Percentiles rank a stretch among this genome's conserved stretches.
Evolutionary conservation across 2,329 filamentous ascomycete species (phyloP).

Genomic region (Colletotrichum musicola): DNA sequence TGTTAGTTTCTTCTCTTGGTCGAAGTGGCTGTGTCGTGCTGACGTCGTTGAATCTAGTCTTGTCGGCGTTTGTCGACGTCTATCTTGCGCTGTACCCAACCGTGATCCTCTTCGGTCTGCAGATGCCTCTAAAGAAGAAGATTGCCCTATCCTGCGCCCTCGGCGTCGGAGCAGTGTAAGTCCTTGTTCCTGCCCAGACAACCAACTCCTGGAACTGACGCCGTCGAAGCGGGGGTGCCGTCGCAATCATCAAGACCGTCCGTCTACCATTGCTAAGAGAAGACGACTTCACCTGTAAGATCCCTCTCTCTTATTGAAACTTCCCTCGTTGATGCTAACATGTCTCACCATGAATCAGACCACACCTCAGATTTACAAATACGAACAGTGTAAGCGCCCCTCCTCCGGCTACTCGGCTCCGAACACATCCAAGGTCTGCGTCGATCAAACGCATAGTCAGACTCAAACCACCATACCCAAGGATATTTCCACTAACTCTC

Average conservation of each 20-base stretch:
- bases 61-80: slow-evolving; percentile 53
- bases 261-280: slow-evolving; percentile 47
- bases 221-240: slow-evolving; percentile 40
- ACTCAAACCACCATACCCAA: no score
- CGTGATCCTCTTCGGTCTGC: slow-evolving; percentile 51
- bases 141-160: slow-evolving; percentile 52
- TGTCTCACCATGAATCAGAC: slow-evolving; percentile 34
- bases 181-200: no score
- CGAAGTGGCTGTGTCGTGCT: background rate
- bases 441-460: background rate
- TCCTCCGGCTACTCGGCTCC: slow-evolving; percentile 1
- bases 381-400: slow-evolving; percentile 55
- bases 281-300: slow-evolving; percentile 43
- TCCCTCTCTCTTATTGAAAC: background rate
- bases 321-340: background rate
- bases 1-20: background rate
- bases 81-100: slow-evolving; percentile 58
- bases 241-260: slow-evolving; percentile 51
- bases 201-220: slow-evolving; percentile 12
- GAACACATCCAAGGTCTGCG: background rate
- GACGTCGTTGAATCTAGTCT: slow-evolving; percentile 39
- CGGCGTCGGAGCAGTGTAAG: slow-evolving; percentile 54
- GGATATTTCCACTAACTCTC: no score
- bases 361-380: slow-evolving; percentile 56
- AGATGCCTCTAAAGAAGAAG: slow-evolving; percentile 56